Evolutionary conservation across 2,329 filamentous ascomycete species (phyloP), one percentile per base, ranked within the genome.

Genomic region (Fusarium coffeatum): DNA sequence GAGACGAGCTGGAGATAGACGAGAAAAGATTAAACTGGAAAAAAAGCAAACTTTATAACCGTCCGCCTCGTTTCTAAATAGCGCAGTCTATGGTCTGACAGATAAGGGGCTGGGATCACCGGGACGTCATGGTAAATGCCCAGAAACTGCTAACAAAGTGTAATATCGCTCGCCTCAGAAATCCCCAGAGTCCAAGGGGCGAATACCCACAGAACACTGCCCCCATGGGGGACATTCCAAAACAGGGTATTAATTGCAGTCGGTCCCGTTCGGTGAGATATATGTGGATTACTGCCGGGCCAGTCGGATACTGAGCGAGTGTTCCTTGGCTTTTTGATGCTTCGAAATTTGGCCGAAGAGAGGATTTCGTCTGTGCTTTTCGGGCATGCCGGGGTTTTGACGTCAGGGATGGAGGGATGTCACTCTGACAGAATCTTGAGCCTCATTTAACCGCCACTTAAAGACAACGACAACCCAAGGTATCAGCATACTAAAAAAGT

Each of bases 341-440:
- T 42, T 59, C 40, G 50, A 62, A 62, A 67, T 63, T 67, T 67
- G 56, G 34, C 64, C 64, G 63, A 67, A 51, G 3, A 9, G 41
- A 43, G 25, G 22, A 2, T 46, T 32, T 12, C 40, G 66, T 61
- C 66, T 66, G 56, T 66, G 55, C 50, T 61, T 43, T 32, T 60
- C 66, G 66, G 66, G 10, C 18, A 67, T 66, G n/a, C 66, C 66
- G 66, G 53, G 59, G 46, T 23, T 42, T 66, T 70, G 56, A 63
- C 57, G 53, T 66, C 61, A 67, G 61, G 65, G 49, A 53, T 53
- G 22, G 8, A 23, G 25, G 12, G 12, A 37, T 53, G 18, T 42
- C 15, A 37, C 34, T n/a, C 23, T n/a, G 16, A 55, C n/a, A 25
- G 18, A 37, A 18, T 18, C 30, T 56, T 69, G 16, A 69, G 66